Base-by-base conservation (phyloP, 2,329 filamentous ascomycete genomes). In the Cercospora sp. region DNA sequence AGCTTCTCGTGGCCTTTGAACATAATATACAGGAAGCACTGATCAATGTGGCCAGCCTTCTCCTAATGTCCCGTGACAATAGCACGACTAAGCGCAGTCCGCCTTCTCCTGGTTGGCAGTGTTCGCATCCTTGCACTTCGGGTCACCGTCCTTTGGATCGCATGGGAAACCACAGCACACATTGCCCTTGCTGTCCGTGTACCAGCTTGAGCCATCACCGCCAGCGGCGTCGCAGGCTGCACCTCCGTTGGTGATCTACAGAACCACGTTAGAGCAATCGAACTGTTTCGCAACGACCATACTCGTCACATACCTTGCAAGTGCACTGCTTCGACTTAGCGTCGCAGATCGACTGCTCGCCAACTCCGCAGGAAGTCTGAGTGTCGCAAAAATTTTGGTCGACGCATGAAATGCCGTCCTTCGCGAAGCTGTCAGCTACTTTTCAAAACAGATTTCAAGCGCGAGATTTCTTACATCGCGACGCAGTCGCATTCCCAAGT, bases 361-460 rank as follows among this genome's bases (percentile, higher is more conserved):
- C 55, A n/a, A 10, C 16, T 18, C 55, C 55, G 55, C 55, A 59
- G 16, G 16, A 12, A n/a, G 16, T n/a, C 5, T 59, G 13, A 16
- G 28, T 33, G n/a, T 59, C 55, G 31, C 55, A 59, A 8, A n/a
- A 59, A n/a, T 59, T 59, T 13, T 59, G 55, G 31, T 31, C 30
- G 9, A 30, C 9, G 55, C 55, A 59, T 16, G 6, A 1, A 5
- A 36, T 18, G 6, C 16, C n/a, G 10, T 20, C 31, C 55, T 59
- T 26, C 0, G 8, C 8, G 5, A 2, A 33, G 30, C 16, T 18
- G 31, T 59, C 9, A 59, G 55, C 30, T 7, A 53, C 23, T 6
- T 12, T 1, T 1, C n/a, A 6, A 16, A 36, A 20, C n/a, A 6
- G 4, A 30, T n/a, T 3, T 2, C 1, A 3, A 1, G 7, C n/a